Evolutionary conservation across 2,329 filamentous ascomycete genomes (phyloP), one percentile per base, ranked within the genome.

Genomic region (Aspergillus cejpii): DNA sequence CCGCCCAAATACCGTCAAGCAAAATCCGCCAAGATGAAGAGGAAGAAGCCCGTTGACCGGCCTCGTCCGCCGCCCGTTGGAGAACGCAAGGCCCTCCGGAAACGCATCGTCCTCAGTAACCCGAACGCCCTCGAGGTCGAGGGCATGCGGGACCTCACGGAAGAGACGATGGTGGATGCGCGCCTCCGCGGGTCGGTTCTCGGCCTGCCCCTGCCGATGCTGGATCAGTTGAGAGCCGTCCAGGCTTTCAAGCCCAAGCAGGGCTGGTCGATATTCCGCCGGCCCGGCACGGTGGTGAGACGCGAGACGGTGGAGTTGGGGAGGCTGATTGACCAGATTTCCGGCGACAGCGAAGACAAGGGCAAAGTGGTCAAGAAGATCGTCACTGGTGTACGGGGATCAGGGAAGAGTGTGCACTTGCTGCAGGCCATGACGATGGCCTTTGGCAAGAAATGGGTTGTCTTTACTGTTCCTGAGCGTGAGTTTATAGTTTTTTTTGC

Each of bases 181-280:
- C 72, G 74, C 26, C 76, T 78, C 40, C 70, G 77, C 7, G 87
- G 85, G 27, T 77, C 77, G 49, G 78, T 97, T 23, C 70, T 88
- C 41, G 79, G 79, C 1, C 68, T 97, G 21, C 81, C 85, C 6
- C 79, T 81, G 33, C 68, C 71, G 1, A 71, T 88, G 40, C 77
- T 96, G 40, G 89, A 95, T 70, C 80, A 84, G 64, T 73, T 98
- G 71, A 79, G 89, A 58, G 78, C 82, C n/a, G 75, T 85, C 43
- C 87, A 94, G 62, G 89, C 87, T 3, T 98, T 98, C 75, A 94
- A 95, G 77, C 75, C 81, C 17, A 86, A 81, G 19, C 92, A 97
- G 75, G 82, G 79, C 52, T 98, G 92, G 90, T 79, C 77, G 47
- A 72, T 95, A 59, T 98, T 97, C 69, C 75, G 87, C 56, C 78